These are phyloP conservation scores for Fraxinus anomala DNA, from an alignment of 257 asterid species.

Conservation along the genomic window DNA sequence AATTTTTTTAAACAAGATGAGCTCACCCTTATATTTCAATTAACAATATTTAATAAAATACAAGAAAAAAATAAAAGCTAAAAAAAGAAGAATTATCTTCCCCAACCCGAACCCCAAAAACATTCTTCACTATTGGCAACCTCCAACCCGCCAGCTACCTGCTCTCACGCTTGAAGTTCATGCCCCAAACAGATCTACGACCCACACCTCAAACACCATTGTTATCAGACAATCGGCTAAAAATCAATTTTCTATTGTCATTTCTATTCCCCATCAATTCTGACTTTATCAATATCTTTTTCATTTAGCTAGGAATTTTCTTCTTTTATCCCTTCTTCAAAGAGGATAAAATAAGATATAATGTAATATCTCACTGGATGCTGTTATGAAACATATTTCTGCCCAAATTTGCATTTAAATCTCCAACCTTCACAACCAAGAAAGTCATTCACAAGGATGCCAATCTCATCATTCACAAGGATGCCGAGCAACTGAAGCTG, in stretches of 20 bases:
- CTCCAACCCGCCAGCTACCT: background rate
- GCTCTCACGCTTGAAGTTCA: background rate
- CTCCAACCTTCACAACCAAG: background rate
- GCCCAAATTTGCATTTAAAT: background rate
- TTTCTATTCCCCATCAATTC: background rate
- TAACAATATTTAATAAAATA: too few relatives aligned
- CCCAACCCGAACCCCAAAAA: background rate
- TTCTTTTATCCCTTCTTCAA: background rate
- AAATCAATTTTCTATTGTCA: background rate
- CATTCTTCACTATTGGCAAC: background rate
- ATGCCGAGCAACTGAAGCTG: background rate
- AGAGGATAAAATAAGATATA: background rate
- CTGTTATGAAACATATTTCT: background rate
- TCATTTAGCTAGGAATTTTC: background rate
- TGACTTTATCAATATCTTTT: too few relatives aligned
- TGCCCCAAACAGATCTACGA: background rate
- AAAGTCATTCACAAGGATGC: background rate
- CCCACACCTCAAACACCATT: background rate
- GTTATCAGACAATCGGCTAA: background rate
- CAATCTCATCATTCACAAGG: background rate
- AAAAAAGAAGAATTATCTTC: background rate
- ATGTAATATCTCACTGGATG: background rate
- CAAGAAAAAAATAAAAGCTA: too few relatives aligned
- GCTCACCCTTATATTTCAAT: background rate
- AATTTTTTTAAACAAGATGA: background rate